These are phyloP conservation scores for Vitis hybrid DNA, from an alignment of 177 flowering plant genomes.

Conservation along the genomic window DNA sequence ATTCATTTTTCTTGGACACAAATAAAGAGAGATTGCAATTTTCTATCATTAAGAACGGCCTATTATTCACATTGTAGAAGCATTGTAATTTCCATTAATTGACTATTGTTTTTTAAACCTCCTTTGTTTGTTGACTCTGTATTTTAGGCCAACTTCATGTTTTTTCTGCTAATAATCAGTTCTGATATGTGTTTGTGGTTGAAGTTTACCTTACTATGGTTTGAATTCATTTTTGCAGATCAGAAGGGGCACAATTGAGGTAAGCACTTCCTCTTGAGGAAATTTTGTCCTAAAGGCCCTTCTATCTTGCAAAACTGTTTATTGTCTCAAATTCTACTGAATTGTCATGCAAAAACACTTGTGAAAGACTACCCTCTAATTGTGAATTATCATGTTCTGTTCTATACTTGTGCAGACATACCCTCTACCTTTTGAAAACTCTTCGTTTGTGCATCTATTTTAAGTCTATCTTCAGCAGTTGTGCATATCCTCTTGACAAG, in stretches of 20 bases:
- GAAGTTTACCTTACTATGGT: not conserved
- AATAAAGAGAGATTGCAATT: not conserved
- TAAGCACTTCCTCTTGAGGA: conserved; percentile 18
- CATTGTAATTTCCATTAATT: too few relatives aligned
- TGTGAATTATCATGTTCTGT: not conserved
- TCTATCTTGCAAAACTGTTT: too few relatives aligned
- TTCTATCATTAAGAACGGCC: not conserved
- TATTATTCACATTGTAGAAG: too few relatives aligned
- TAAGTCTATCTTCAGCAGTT: too few relatives aligned
- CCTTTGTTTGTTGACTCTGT: not conserved
- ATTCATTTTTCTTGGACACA: not conserved
- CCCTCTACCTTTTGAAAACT: too few relatives aligned
- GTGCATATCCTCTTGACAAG: too few relatives aligned
- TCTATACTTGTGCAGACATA: not conserved
- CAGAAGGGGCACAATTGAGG: conserved; percentile 90
- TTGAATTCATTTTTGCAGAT: conserved; percentile 46
- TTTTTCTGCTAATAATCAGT: not conserved
- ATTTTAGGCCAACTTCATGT: not conserved
- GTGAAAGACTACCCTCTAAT: too few relatives aligned
- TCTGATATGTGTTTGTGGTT: conserved; percentile 1
- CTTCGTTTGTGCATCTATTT: not conserved
- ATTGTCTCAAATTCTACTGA: too few relatives aligned
- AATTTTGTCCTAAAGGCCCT: too few relatives aligned
- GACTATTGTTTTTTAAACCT: not conserved
- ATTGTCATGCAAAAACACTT: too few relatives aligned